Base-by-base conservation (phyloP, 768 basidiomycete genomes). In the Omphalotus guepiniiformis region DNA sequence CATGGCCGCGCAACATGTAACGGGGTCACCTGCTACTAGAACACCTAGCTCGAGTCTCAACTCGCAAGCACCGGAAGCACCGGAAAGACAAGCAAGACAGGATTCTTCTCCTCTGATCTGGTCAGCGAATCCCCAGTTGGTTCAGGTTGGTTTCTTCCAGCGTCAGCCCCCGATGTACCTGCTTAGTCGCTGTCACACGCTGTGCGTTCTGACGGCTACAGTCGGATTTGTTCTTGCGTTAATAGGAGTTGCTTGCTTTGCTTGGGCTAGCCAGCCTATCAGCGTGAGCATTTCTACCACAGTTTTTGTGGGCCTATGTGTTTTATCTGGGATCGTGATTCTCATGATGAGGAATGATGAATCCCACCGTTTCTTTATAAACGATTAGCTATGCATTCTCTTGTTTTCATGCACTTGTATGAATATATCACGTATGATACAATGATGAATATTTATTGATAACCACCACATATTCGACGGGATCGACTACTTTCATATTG, bases 201-300 rank as follows among this genome's bases (percentile, higher is more conserved):
- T 81, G 4, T 79, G 76, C 52, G 72, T 82, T 43, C 51, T 61
- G 48, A 56, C 78, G 5, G 64, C 80, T 11, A 61, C 66, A 6
- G 30, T 67, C 25, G 80, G 80, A 18, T 83, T 82, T 54, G 53
- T 67, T 9, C 63, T 82, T 15, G 74, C 74, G 2, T 61, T 80
- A 21, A 54, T 64, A 8, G 81, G 81, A 0, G 71, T 80, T 41
- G 4, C 79, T 4, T 72, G 71, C 52, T 79, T 72, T 49, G 66
- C 74, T 2, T 83, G 79, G 80, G 68, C 71, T 9, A 55, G 59
- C 19, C 70, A 79, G 47, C 67, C 78, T 1, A 49, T 26, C 3
- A 71, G 68, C 42, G 78, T 75, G 6, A 67, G 74, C 41, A 57
- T 77, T 34, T 72, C 76, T 36, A 64, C 71, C 15, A 70, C 65